Conservation (phyloP, 768 basidiomycete species). For the Trametes gibbosa region DNA sequence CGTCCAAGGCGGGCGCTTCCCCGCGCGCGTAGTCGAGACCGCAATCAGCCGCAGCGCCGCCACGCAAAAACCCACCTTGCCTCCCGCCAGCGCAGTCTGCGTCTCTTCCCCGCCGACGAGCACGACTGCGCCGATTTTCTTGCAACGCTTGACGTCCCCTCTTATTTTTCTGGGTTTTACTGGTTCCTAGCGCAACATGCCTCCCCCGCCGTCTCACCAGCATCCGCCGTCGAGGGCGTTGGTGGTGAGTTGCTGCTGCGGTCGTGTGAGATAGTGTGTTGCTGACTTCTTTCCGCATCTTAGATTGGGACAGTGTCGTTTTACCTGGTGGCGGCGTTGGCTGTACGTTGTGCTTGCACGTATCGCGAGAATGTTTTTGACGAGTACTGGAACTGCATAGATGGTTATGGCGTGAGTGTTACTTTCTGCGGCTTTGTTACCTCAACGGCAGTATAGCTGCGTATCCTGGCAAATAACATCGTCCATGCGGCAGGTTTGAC, state of each 20-base stretch:
- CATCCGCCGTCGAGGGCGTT: constrained; percentile 40
- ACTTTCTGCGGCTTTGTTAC: constrained; percentile 12
- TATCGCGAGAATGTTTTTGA: neutral
- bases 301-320: constrained; percentile 77
- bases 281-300: neutral
- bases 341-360: constrained; percentile 51
- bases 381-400: constrained; percentile 34
- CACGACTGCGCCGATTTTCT: neutral
- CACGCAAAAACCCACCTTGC: constrained; percentile 12
- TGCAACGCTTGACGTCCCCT: neutral
- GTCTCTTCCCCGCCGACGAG: neutral
- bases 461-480: neutral
- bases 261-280: neutral
- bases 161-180: neutral
- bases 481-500: neutral
- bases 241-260: constrained; percentile 37
- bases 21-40: neutral
- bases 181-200: constrained; percentile 3
- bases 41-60: constrained; percentile 2
- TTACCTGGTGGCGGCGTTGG: constrained; percentile 85
- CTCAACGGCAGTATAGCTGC: neutral
- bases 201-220: constrained; percentile 18
- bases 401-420: constrained; percentile 83
- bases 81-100: constrained; percentile 14
- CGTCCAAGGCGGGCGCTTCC: constrained; percentile 12